Percentiles rank a stretch among this genome's conserved stretches.
These are phyloP conservation scores for Baeospora myosura DNA, from an alignment of 1,284 basidiomycete genomes.

Conservation along the genomic window DNA sequence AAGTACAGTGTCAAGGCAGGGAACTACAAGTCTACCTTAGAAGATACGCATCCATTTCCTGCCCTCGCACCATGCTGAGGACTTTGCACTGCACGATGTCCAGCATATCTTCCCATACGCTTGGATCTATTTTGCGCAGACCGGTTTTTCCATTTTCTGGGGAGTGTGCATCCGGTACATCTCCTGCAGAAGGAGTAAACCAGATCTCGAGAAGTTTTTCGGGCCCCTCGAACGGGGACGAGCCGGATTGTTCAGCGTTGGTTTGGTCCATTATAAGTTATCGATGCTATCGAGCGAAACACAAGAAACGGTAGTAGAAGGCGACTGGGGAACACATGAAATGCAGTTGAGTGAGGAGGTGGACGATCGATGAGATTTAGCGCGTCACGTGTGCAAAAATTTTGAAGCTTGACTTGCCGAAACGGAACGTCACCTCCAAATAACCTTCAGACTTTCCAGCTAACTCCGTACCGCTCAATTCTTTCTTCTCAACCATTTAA, in stretches of 20 bases:
- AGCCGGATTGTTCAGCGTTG: constrained; percentile 31
- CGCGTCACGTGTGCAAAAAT: too few species aligned
- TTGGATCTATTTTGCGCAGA: constrained; percentile 69
- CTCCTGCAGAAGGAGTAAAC: constrained; percentile 78
- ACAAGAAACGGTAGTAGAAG: too few species aligned
- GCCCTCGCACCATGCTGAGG: constrained; percentile 81
- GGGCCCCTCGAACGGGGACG: constrained; percentile 75
- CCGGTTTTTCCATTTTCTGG: constrained; percentile 47
- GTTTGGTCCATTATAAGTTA: constrained; percentile 2
- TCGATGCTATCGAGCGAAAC: not conserved
- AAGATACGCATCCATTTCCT: constrained; percentile 91
- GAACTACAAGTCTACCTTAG: constrained; percentile 60
- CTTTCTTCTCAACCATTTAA: too few species aligned
- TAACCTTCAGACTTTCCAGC: too few species aligned
- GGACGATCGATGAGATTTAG: too few species aligned
- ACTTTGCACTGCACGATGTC: constrained; percentile 97
- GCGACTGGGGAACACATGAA: too few species aligned
- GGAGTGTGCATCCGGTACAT: constrained; percentile 41
- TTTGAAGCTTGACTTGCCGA: too few species aligned
- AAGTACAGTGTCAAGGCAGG: constrained; percentile 8
- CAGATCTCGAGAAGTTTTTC: constrained; percentile 98
- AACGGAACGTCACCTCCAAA: too few species aligned
- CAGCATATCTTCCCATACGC: constrained; percentile 95
- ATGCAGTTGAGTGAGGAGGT: too few species aligned
- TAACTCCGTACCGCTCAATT: too few species aligned